A percentile compares a stretch with the other conserved stretches of the same genome.
These are phyloP conservation scores for Lepidopterella palustris DNA, from an alignment of 495 filamentous ascomycete species.

Conservation along the genomic window DNA sequence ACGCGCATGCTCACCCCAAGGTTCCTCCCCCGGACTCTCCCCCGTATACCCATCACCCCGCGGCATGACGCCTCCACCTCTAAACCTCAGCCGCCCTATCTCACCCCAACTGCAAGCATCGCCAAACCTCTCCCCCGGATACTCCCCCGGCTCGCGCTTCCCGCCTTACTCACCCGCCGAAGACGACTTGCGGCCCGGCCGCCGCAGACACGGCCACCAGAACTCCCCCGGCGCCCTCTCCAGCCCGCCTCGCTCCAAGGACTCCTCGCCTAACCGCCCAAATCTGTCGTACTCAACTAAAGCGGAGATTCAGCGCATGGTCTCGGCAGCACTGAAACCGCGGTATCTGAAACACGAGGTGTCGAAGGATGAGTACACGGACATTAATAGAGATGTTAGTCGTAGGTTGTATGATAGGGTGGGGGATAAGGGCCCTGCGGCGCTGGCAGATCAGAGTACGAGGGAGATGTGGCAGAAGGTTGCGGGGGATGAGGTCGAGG, in stretches of 20 bases:
- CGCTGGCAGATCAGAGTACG: constrained; percentile 48
- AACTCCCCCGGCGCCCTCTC: constrained; percentile 10
- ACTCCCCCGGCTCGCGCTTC: constrained; percentile 50
- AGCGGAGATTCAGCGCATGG: constrained; percentile 73
- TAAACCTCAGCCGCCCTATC: constrained; percentile 52
- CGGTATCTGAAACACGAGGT: constrained; percentile 63
- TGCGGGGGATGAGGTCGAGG: constrained; percentile 67
- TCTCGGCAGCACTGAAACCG: constrained; percentile 67
- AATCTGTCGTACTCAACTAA: constrained; percentile 66
- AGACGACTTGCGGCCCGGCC: constrained; percentile 14
- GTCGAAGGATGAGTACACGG: constrained; percentile 75
- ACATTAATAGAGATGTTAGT: constrained; percentile 78
- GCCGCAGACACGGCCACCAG: constrained; percentile 16
- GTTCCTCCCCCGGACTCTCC: constrained; percentile 69
- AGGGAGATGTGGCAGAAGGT: constrained; percentile 59
- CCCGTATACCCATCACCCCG: constrained; percentile 64
- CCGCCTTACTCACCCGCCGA: constrained; percentile 56
- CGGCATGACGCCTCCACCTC: constrained; percentile 62
- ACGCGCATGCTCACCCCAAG: constrained; percentile 46
- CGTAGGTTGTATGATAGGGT: constrained; percentile 79
- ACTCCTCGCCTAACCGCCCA: constrained; percentile 33
- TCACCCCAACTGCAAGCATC: constrained; percentile 45
- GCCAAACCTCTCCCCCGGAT: constrained; percentile 49
- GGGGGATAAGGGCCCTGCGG: constrained; percentile 50
- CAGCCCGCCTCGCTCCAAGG: constrained; percentile 27